A percentile compares a stretch with the other conserved stretches of the same genome.
These are phyloP conservation scores for Kodamaea alishanica DNA, from an alignment of 1,139 yeast genomes.

Conservation along the genomic window DNA sequence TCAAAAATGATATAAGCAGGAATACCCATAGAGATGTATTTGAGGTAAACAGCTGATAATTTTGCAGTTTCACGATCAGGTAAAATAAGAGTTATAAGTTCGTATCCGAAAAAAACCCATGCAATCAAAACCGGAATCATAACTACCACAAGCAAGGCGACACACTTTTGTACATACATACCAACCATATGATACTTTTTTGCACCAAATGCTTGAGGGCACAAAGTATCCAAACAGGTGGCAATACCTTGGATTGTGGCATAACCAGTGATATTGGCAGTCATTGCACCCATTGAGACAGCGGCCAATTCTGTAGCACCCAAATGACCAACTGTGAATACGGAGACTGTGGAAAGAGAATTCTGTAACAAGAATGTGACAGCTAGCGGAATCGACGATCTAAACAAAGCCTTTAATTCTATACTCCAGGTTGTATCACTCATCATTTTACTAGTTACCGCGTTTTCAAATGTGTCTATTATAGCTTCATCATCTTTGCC, in stretches of 20 bases:
- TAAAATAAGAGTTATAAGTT: conserved; percentile 32
- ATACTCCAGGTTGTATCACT: conserved; percentile 23
- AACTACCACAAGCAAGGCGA: conserved; percentile 46
- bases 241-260: conserved; percentile 62
- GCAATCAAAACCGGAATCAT: conserved; percentile 47
- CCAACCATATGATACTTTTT: conserved; percentile 52
- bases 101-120: conserved; percentile 49
- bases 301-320: conserved; percentile 60
- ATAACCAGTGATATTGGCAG: conserved; percentile 56
- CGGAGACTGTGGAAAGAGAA: conserved; percentile 55
- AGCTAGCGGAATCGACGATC: conserved; percentile 50
- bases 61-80: conserved; percentile 50
- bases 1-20: conserved; percentile 55
- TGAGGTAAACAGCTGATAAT: conserved; percentile 50
- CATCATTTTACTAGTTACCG: conserved; percentile 27
- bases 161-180: conserved; percentile 50
- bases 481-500: conserved; percentile 25
- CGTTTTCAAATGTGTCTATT: conserved; percentile 35
- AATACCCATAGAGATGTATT: conserved; percentile 49
- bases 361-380: conserved; percentile 53
- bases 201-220: conserved; percentile 66
- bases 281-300: conserved; percentile 61
- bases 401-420: conserved; percentile 40
- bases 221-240: conserved; percentile 80
- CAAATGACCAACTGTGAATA: conserved; percentile 56